Evolutionary conservation across 495 filamentous ascomycete species (phyloP).

Genomic region (Polyplosphaeria fusca): DNA sequence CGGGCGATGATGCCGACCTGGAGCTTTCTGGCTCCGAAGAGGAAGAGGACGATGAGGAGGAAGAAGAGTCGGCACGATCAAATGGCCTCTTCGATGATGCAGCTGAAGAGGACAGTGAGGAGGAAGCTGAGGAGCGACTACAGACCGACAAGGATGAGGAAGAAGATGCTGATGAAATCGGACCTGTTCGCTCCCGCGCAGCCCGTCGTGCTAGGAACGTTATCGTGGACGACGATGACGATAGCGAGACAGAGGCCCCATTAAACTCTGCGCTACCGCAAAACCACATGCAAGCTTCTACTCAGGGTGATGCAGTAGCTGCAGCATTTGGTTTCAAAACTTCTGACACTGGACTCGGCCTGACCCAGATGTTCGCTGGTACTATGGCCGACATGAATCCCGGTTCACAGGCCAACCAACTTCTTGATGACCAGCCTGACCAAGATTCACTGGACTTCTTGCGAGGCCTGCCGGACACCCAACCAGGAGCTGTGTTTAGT

Average conservation of each 20-base stretch:
- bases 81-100: conserved; percentile 35
- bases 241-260: conserved; percentile 35
- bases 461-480: conserved; percentile 51
- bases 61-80: conserved; percentile 33
- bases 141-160: conserved; percentile 38
- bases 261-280: not conserved
- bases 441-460: conserved; percentile 53
- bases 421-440: conserved; percentile 37
- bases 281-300: not conserved
- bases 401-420: conserved; percentile 28
- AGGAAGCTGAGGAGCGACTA: conserved; percentile 37
- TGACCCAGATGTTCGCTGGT: conserved; percentile 90
- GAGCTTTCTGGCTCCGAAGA: conserved; percentile 33
- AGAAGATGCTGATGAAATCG: conserved; percentile 33
- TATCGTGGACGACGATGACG: conserved; percentile 40
- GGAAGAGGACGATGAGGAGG: conserved; percentile 37
- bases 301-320: conserved; percentile 35
- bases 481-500: conserved; percentile 31
- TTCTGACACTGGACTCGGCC: conserved; percentile 51
- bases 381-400: conserved; percentile 69
- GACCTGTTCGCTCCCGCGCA: conserved; percentile 52
- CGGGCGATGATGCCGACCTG: conserved; percentile 43
- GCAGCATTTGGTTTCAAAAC: conserved; percentile 42
- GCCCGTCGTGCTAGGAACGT: conserved; percentile 36
- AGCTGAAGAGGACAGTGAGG: conserved; percentile 46